phyloP scores from a whole-genome alignment of 306 rosid species.

The Glycine tomentella region DNA sequence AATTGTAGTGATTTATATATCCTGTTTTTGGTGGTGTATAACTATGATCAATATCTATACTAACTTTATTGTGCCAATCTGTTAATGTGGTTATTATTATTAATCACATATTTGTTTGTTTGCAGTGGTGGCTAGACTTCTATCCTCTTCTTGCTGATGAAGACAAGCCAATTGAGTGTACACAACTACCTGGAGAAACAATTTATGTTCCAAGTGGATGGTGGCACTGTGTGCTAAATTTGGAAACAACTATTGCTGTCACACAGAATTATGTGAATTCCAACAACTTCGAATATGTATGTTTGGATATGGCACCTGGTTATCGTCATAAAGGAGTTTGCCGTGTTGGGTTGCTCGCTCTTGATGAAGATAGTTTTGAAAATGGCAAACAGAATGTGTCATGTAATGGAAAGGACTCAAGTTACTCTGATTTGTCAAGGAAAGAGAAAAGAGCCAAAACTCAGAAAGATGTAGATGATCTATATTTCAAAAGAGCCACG shows the following conservation, averaged over 20 bases:
- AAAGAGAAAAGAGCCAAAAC: slow-evolving; percentile 75
- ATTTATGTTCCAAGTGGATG: slow-evolving; percentile 98
- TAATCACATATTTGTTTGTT: slow-evolving; percentile 40
- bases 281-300: slow-evolving; percentile 88
- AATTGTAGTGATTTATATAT: slow-evolving; percentile 30
- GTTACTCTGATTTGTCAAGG: slow-evolving; percentile 62
- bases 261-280: slow-evolving; percentile 93
- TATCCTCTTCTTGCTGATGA: slow-evolving; percentile 99
- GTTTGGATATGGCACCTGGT: slow-evolving; percentile 99
- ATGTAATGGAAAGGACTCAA: slow-evolving; percentile 44
- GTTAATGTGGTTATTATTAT: slow-evolving; percentile 28
- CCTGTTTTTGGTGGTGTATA: slow-evolving; percentile 30
- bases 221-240: slow-evolving; percentile 98
- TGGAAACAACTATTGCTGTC: slow-evolving; percentile 93
- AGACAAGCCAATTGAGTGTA: slow-evolving; percentile 97
- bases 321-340: slow-evolving; percentile 96
- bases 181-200: slow-evolving; percentile 97
- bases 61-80: slow-evolving; percentile 29
- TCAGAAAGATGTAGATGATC: slow-evolving; percentile 60
- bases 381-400: slow-evolving; percentile 51
- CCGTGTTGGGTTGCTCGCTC: slow-evolving; percentile 94
- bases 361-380: slow-evolving; percentile 68
- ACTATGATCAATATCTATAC: slow-evolving; percentile 20
- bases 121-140: slow-evolving; percentile 98
- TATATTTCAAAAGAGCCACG: slow-evolving; percentile 42